Base-by-base conservation (phyloP, 306 rosid species). In the Prunus dulcis region DNA sequence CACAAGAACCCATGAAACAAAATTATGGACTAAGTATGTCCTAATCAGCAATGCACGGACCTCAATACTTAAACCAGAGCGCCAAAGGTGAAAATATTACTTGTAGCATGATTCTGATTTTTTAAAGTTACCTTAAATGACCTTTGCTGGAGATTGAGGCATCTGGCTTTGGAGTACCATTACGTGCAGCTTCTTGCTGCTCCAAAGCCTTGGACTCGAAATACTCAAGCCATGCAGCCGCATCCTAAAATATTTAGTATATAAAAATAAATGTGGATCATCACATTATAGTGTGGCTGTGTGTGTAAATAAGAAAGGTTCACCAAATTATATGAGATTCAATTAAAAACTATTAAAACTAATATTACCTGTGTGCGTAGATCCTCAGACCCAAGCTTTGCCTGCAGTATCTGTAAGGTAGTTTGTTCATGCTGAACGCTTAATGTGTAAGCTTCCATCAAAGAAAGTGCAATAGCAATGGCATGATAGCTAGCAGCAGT, bases 401-500 rank as follows among this genome's bases (percentile, higher is more conserved):
- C 96, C 83, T 92, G 98, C 75, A 95, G 81, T 87, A 95, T 95
- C 79, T 92, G 98, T 55, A 95, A 83, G 80, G 98, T 95, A 67
- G 98, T 95, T 79, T 95, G 98, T 76, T 95, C 97, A 68, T 95
- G 98, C 83, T 95, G 98, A 76, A 95, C 97, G 20, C 98, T 92
- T 66, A 95, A 81, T 20, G 97, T 85, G 86, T 95, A 95, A 41
- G 98, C 98, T 85, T 95, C 98, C 97, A 95, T 95, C 93, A 95
- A 88, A 70, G 98, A 95, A 51, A 95, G 97, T 71, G 98, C 98
- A 63, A 95, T 95, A 45, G 98, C 98, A 86, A 95, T 95, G 41
- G 98, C 98, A 83, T 95, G 98, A 80, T 95, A 95, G 86, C 98
- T 95, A 73, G 98, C 98, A 77, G 98, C 98, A 8, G 98, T 95